Evolutionary conservation across 176 grass and related monocot species (phyloP), one percentile per base, ranked within the genome.

Genomic region (Neostapfia colusana): DNA sequence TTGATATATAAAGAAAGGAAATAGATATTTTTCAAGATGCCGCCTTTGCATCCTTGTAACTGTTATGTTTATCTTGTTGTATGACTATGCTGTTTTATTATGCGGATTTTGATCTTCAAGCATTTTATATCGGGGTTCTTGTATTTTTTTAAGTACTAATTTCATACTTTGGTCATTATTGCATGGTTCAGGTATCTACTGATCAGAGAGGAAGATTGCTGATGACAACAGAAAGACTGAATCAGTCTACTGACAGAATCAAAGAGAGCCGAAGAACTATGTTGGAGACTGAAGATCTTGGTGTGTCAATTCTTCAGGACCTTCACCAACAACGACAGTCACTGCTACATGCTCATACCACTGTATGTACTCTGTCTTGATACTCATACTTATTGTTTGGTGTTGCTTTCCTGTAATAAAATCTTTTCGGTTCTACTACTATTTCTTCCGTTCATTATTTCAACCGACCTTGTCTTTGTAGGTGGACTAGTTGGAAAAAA

Each of bases 301-400:
- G 90, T 64, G 90, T 86, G 28, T 91, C 88, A 31, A 91, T 97
- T 88, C 90, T 97, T 86, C 93, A 93, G 80, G 90, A 93, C 43
- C 91, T 93, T 75, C 93, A 93, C 83, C 81, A 87, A 81, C 90
- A 93, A 77, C 80, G 94, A 21, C 91, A 97, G 68, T 97, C 94
- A 49, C 91, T 97, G n/a, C 84, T 97, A 61, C 94, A 97, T 83
- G 78, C 94, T 46, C 91, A 97, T 65, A 85, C 58, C 40, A 93
- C 84, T 58, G 94, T 97, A 93, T 59, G 91, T 89, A 66, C 51
- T 46, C 73, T 17, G 58, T 61, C n/a, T 58, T 59, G 56, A 51
- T 46, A 48, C 5, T 68, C 79, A 60, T 64, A 60, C 44, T 27
- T 44, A 58, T 61, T 20, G 23, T 81, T 75, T 62, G n/a, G 18